These are phyloP conservation scores for Eugenia klotzschiana DNA, from an alignment of 441 rosid genomes.

Conservation along the genomic window DNA sequence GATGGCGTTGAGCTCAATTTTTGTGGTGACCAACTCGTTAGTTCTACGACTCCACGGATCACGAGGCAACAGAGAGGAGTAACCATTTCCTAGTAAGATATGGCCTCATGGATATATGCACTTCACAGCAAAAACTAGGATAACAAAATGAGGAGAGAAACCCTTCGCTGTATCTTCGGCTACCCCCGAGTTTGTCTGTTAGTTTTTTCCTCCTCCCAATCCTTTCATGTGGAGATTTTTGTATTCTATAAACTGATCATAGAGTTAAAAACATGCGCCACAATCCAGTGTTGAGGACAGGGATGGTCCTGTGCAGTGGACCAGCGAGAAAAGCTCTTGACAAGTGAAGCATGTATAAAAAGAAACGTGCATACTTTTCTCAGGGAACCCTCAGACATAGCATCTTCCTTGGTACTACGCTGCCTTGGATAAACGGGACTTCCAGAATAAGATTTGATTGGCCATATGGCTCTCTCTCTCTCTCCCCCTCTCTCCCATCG, in stretches of 20 bases:
- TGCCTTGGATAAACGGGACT: background rate
- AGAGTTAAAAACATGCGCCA: background rate
- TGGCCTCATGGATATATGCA: background rate
- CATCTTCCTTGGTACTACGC: background rate
- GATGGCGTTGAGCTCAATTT: conserved; percentile 86
- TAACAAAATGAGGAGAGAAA: background rate
- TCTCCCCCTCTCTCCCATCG: background rate
- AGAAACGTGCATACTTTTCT: background rate
- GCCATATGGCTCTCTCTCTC: background rate
- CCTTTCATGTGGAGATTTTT: background rate
- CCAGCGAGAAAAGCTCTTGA: background rate
- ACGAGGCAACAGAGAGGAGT: conserved; percentile 1
- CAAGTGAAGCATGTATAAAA: background rate
- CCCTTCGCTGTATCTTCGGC: background rate
- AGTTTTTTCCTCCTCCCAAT: background rate
- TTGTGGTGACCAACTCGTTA: conserved; percentile 74
- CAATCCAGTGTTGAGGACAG: background rate
- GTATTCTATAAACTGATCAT: background rate
- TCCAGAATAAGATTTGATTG: background rate
- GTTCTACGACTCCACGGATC: conserved; percentile 54
- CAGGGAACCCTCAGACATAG: background rate
- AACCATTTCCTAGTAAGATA: background rate
- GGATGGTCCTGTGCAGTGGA: background rate
- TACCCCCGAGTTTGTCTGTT: background rate
- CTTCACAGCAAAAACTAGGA: background rate